Evolutionary conservation across 352 stramenopile genomes (phyloP).

Genomic region (Phytopythium vexans): DNA sequence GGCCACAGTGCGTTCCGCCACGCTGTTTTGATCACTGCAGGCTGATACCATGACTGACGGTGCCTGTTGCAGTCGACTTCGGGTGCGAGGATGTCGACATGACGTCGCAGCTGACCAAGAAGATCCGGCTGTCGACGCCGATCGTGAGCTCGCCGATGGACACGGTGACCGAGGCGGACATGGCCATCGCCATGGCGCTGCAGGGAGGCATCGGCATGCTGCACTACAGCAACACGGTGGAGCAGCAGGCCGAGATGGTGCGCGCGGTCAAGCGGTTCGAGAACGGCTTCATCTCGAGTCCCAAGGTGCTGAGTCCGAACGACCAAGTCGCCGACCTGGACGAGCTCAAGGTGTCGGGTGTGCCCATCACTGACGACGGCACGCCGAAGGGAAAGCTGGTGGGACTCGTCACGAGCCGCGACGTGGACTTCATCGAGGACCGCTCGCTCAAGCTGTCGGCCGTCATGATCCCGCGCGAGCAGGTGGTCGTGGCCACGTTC

Average conservation of each 20-base stretch:
- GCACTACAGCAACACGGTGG: constrained; percentile 97
- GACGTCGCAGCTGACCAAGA: constrained; percentile 81
- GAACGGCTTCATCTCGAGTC: constrained; percentile 99
- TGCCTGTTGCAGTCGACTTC: constrained; percentile 83
- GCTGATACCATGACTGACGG: background rate
- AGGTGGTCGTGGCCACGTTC: constrained; percentile 91
- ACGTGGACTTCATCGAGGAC: constrained; percentile 98
- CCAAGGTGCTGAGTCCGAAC: constrained; percentile 92
- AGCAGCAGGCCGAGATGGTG: constrained; percentile 92
- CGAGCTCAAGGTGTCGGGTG: constrained; percentile 93
- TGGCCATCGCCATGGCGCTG: constrained; percentile 98
- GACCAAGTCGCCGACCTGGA: constrained; percentile 94
- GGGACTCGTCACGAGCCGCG: constrained; percentile 97
- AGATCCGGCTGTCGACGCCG: constrained; percentile 92
- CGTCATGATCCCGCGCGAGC: constrained; percentile 74
- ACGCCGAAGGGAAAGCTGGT: constrained; percentile 94
- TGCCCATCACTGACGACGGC: constrained; percentile 97
- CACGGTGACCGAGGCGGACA: constrained; percentile 98
- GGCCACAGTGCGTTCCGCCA: constrained; percentile 50
- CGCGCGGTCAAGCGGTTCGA: constrained; percentile 96
- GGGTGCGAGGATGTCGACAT: constrained; percentile 93
- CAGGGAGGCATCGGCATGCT: constrained; percentile 98
- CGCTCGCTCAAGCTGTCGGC: constrained; percentile 48
- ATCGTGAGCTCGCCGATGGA: constrained; percentile 99
- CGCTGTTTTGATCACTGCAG: background rate